A percentile compares a stretch with the other conserved stretches of the same genome.
Evolutionary conservation across 176 grass and related monocot species (phyloP).

Genomic region (Phragmites australis): DNA sequence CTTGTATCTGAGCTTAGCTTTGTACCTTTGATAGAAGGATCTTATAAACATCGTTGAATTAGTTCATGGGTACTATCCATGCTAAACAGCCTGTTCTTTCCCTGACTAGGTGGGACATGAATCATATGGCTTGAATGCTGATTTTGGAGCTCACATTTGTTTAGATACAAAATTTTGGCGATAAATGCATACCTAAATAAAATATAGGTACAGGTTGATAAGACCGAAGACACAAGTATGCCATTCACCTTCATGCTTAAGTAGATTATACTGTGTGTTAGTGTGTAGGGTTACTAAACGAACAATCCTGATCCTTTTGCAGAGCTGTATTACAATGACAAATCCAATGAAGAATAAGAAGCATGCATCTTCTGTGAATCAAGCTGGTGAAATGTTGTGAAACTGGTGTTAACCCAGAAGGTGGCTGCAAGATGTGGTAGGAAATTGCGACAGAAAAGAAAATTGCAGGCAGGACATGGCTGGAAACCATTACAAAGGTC

Average conservation of each 20-base stretch:
- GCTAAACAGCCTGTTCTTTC: background rate
- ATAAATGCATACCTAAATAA: background rate
- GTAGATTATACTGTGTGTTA: background rate
- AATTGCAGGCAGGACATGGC: too few species aligned
- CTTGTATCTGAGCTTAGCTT: background rate
- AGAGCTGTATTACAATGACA: background rate
- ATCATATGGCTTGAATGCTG: background rate
- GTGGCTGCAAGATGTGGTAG: background rate
- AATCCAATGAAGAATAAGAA: background rate
- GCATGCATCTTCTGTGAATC: background rate
- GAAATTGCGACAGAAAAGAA: too few species aligned
- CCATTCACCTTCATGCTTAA: background rate
- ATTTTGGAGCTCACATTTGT: background rate
- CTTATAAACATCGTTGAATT: background rate
- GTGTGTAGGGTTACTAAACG: background rate
- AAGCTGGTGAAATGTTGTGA: slow-evolving; percentile 8
- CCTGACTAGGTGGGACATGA: background rate
- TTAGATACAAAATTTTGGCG: slow-evolving; percentile 1
- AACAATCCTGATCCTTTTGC: background rate
- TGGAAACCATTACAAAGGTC: too few species aligned
- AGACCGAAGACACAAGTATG: background rate
- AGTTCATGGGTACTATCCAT: background rate
- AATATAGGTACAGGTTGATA: background rate
- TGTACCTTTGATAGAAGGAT: background rate
- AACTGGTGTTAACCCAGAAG: background rate